Percentiles rank a stretch among this genome's conserved stretches.
These are phyloP conservation scores for Kuraishia floccosa DNA, from an alignment of 805 yeast genomes.

Conservation along the genomic window DNA sequence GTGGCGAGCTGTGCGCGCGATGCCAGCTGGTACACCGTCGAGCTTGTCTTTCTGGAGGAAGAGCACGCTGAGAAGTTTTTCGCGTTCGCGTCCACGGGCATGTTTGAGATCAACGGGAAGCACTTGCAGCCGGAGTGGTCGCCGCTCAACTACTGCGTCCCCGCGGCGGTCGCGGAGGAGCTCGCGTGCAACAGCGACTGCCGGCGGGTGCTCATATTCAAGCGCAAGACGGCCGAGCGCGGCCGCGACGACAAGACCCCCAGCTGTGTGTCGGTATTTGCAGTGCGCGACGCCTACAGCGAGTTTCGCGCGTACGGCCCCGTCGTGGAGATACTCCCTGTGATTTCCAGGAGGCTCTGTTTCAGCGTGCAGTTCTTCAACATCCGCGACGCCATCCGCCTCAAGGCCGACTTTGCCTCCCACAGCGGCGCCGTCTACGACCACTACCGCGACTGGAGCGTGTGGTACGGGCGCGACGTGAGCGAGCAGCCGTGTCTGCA, in stretches of 20 bases:
- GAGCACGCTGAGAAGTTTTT: conserved; percentile 45
- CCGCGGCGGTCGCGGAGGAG: conserved; percentile 10
- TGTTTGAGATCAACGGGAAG: conserved; percentile 49
- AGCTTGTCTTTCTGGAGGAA: conserved; percentile 39
- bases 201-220: conserved; percentile 43
- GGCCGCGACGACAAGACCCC: too few species aligned
- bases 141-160: neutral
- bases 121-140: conserved; percentile 23
- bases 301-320: conserved; percentile 51
- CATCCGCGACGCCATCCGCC: conserved; percentile 46
- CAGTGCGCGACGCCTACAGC: conserved; percentile 26
- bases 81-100: conserved; percentile 36
- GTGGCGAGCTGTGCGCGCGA: too few species aligned
- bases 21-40: conserved; percentile 20
- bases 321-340: conserved; percentile 50
- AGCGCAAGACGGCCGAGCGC: conserved; percentile 22
- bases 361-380: conserved; percentile 50
- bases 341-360: conserved; percentile 55
- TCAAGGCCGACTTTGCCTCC: conserved; percentile 23
- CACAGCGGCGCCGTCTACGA: conserved; percentile 17
- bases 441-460: conserved; percentile 48
- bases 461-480: conserved; percentile 59
- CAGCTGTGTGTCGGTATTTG: too few species aligned
- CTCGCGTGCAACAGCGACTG: conserved; percentile 30
- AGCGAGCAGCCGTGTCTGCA: conserved; percentile 42